phyloP scores from a whole-genome alignment of 116 monocot genomes.

The Cymodocea nodosa region DNA sequence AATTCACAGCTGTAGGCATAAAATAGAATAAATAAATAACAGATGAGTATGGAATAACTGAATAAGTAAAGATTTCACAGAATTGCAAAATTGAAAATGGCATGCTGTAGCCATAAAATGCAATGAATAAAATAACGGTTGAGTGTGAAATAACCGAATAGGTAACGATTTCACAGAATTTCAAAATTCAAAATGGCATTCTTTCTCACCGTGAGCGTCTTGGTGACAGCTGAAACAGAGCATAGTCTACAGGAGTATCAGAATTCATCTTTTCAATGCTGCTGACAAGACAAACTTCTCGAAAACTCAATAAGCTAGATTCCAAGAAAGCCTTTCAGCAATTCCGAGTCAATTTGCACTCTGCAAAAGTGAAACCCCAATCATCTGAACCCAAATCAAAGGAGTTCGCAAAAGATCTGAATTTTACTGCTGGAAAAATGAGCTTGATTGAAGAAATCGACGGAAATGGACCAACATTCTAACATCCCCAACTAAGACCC shows the following conservation, averaged over 20 bases:
- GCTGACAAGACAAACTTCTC: background rate
- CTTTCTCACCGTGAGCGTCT: conserved; percentile 38
- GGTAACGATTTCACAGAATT: background rate
- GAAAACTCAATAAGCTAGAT: background rate
- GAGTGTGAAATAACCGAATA: background rate
- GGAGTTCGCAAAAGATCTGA: background rate
- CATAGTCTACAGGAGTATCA: conserved; percentile 60
- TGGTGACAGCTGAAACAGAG: conserved; percentile 90
- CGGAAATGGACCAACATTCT: too few species aligned
- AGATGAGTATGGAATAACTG: background rate
- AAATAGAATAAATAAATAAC: background rate
- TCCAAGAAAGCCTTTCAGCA: background rate
- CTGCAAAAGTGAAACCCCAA: background rate
- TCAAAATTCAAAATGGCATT: background rate
- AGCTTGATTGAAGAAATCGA: background rate
- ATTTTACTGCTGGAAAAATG: background rate
- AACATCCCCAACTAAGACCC: background rate
- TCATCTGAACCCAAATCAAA: background rate
- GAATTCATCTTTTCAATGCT: conserved; percentile 33
- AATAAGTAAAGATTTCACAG: background rate
- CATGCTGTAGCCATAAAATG: conserved; percentile 20
- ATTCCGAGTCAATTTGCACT: background rate
- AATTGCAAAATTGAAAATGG: background rate
- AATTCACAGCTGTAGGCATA: conserved; percentile 50
- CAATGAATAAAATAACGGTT: background rate